Evolutionary conservation across 2,329 filamentous ascomycete genomes (phyloP), one percentile per base, ranked within the genome.

Genomic region (Dothistroma septosporum): DNA sequence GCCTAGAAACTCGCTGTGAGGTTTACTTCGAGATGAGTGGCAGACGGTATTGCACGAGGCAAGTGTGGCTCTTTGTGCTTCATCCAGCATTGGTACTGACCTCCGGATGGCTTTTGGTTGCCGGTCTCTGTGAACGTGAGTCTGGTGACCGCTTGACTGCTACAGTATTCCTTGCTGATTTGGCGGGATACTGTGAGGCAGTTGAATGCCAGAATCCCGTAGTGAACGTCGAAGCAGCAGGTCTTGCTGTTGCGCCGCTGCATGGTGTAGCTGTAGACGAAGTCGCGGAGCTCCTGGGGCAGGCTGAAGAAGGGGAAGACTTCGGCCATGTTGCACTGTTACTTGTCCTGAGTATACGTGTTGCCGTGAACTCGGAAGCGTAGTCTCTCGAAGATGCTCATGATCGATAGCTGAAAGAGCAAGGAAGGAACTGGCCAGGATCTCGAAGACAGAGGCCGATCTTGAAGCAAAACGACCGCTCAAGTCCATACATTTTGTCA

Each of bases 271-370:
- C 53, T 53, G 55, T 64, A 66, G 46, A 66, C 57, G 22, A 53
- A 19, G 37, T 62, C 50, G 10, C 59, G 54, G 6, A 66, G 31
- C 24, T 65, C 64, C 5, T 8, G 44, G 3, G 62, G 53, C 1
- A 66, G 52, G 12, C 50, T 33, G 50, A 66, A 63, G 62, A 65
- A 64, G 3, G 35, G 46, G 46, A 65, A 65, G 58, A 62, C 58
- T 9, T 80, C 35, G 33, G 33, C 33, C 33, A 37, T 37, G 24
- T 2, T 28, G 24, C 24, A 6, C 24, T 28, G 24, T 28, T 28
- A 6, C 24, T 28, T 28, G 24, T 3, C 24, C 24, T 28, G 24
- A 28, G 24, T 28, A 6, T 28, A 28, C 2, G 24, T 3, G 6
- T 28, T 6, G 24, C 6, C 6, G 24, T 3, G 3, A 28, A 2